phyloP scores from a whole-genome alignment of 2,329 filamentous ascomycete species.

The Fusarium hostae region DNA sequence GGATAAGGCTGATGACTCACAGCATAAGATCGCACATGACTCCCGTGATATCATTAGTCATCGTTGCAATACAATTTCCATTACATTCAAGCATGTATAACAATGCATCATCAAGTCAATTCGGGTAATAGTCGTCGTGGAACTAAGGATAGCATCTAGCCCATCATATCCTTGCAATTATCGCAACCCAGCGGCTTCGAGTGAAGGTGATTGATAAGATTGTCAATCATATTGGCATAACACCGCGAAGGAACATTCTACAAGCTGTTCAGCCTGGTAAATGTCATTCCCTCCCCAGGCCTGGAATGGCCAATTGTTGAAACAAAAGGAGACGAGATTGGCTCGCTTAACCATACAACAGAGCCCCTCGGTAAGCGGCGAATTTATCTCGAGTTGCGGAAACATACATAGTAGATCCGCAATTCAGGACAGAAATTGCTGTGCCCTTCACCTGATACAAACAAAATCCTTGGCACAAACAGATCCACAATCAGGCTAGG shows the following conservation, averaged over 20 bases:
- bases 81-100: background rate
- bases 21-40: background rate
- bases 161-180: background rate
- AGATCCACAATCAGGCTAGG: background rate
- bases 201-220: background rate
- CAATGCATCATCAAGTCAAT: background rate
- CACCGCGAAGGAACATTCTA: fast-evolving
- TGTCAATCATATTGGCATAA: background rate
- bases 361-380: background rate
- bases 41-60: background rate
- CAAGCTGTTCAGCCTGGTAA: background rate
- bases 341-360: background rate
- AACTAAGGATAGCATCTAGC: too few relatives aligned
- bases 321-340: background rate
- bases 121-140: too few relatives aligned
- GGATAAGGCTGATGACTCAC: background rate
- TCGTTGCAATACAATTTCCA: fast-evolving
- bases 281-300: background rate
- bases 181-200: background rate
- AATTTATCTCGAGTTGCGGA: background rate
- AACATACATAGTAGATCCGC: background rate
- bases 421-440: background rate
- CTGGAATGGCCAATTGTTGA: too few relatives aligned
- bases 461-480: background rate
- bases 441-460: constrained; percentile 2